Conservation (phyloP, 129 eudicot species). For the Oenanthe sinensis region DNA sequence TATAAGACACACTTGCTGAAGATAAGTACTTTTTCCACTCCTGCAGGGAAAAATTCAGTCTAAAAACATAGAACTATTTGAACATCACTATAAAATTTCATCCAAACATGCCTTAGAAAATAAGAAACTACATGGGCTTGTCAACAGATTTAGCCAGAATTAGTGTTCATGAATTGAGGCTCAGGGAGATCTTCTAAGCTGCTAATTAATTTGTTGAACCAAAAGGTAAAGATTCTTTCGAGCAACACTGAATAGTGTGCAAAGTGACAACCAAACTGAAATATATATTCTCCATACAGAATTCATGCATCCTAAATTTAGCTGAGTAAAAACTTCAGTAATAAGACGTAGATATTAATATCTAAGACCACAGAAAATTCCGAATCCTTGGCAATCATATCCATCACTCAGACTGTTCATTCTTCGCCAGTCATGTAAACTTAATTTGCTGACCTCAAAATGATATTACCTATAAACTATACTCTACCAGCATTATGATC, state of each 20-base stretch:
- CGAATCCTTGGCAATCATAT: neutral
- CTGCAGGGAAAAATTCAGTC: conserved; percentile 36
- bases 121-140: neutral
- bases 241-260: neutral
- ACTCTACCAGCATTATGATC: neutral
- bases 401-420: neutral
- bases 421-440: neutral
- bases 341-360: neutral
- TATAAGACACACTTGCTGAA: conserved; percentile 84
- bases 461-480: neutral
- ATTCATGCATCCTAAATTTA: neutral
- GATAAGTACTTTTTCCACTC: conserved; percentile 99
- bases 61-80: conserved; percentile 5
- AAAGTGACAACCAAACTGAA: neutral
- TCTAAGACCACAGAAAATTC: neutral
- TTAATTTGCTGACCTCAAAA: neutral
- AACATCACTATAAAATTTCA: conserved; percentile 5
- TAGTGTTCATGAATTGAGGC: neutral
- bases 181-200: neutral
- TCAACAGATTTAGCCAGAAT: neutral
- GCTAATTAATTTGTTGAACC: neutral
- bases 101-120: neutral
- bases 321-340: neutral
- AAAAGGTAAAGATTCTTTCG: neutral
- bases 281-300: neutral